Percentiles rank a stretch among this genome's conserved stretches.
Evolutionary conservation across 345 rosid genomes (phyloP).

Genomic region (Balakata baccata): DNA sequence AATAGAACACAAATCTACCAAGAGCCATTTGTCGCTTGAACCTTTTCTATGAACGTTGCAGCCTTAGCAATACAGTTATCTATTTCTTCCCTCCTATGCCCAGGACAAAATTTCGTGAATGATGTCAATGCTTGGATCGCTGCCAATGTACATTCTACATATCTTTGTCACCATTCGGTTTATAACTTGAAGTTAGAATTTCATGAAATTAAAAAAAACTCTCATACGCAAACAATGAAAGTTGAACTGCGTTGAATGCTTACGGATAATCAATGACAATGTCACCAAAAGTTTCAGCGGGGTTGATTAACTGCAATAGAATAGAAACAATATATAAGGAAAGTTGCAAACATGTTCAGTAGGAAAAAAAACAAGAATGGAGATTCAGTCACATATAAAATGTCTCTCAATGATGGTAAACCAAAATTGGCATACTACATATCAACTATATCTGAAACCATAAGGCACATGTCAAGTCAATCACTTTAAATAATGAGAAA

Average conservation of each 20-base stretch:
- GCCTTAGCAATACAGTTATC: neutral
- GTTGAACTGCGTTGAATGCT: neutral
- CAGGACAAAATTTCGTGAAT: neutral
- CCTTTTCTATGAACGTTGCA: neutral
- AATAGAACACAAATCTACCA: neutral
- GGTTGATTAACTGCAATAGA: neutral
- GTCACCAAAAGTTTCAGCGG: conserved; percentile 16
- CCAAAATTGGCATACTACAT: neutral
- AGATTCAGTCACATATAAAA: neutral
- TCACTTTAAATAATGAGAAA: neutral
- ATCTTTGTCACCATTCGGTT: neutral
- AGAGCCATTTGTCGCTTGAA: conserved; percentile 8
- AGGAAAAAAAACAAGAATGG: neutral
- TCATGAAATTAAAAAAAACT: neutral
- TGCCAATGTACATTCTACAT: conserved; percentile 5
- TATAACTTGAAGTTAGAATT: neutral
- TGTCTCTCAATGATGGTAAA: neutral
- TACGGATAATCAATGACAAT: conserved; percentile 19
- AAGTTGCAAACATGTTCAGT: no score
- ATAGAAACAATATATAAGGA: no score
- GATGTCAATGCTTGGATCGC: conserved; percentile 3
- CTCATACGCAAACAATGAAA: neutral
- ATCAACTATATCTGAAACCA: neutral
- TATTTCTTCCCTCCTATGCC: neutral
- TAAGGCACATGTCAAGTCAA: neutral